Evolutionary conservation across 148 eudicot species (phyloP).

Genomic region (Beta vulgaris): DNA sequence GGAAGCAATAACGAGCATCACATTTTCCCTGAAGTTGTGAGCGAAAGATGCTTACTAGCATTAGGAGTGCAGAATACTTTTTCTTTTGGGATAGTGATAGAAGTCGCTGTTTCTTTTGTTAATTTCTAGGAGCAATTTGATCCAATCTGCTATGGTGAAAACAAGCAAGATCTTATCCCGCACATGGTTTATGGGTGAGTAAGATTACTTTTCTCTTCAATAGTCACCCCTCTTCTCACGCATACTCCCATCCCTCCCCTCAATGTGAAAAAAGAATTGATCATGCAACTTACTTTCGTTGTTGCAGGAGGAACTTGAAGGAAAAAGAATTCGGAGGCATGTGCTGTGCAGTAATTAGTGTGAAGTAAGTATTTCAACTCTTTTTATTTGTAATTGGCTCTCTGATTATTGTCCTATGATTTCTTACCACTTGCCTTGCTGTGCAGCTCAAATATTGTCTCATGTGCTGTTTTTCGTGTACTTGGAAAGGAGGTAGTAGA

Average conservation of each 20-base stretch:
- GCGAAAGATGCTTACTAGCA: background rate
- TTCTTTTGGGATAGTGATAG: background rate
- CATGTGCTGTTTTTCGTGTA: constrained; percentile 72
- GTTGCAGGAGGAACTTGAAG: constrained; percentile 53
- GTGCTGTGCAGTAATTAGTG: constrained; percentile 69
- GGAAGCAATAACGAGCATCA: background rate
- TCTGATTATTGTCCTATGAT: background rate
- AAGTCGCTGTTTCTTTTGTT: background rate
- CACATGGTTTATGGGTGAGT: constrained; percentile 88
- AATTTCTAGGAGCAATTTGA: constrained; percentile 67
- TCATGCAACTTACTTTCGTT: background rate
- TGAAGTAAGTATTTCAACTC: constrained; percentile 48
- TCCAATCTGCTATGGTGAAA: constrained; percentile 54
- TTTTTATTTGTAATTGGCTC: background rate
- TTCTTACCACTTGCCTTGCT: constrained; percentile 7
- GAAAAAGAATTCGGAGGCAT: constrained; percentile 78
- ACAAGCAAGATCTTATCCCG: constrained; percentile 70
- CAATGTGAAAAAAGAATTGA: background rate
- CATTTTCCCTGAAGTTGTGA: background rate
- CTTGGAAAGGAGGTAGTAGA: constrained; percentile 81
- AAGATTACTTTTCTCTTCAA: constrained; percentile 3
- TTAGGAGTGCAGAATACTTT: background rate
- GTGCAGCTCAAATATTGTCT: constrained; percentile 68
- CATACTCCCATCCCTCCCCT: no score
- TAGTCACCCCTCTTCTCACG: no score